Evolutionary conservation across 805 yeast species (phyloP).

Genomic region (Peterozyma toletana): DNA sequence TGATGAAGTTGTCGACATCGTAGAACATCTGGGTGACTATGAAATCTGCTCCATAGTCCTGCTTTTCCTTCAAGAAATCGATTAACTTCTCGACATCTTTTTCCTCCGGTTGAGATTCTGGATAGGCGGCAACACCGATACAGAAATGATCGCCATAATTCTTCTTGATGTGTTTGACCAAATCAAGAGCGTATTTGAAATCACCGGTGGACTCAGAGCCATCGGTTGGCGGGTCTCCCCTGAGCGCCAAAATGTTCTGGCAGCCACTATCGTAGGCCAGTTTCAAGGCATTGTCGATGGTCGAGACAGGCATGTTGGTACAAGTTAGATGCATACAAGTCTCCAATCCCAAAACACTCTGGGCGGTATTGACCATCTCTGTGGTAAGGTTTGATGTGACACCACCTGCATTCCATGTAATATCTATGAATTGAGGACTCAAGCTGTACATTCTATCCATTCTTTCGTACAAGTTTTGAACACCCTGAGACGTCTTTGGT

Average conservation of each 20-base stretch:
- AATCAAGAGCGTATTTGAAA: conserved; percentile 82
- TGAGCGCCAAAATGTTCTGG: conserved; percentile 85
- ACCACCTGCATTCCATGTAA: conserved; percentile 99
- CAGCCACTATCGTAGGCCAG: conserved; percentile 90
- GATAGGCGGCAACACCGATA: conserved; percentile 96
- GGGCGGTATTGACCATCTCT: conserved; percentile 88
- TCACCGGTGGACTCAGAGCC: conserved; percentile 75
- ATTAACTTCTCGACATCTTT: conserved; percentile 44
- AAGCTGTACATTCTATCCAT: conserved; percentile 96
- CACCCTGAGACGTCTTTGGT: conserved; percentile 96
- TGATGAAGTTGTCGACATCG: conserved; percentile 77
- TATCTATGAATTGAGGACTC: conserved; percentile 87
- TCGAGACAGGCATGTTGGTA: conserved; percentile 80
- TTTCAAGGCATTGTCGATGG: conserved; percentile 78
- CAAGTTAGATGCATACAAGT: conserved; percentile 98
- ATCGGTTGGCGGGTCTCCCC: conserved; percentile 91
- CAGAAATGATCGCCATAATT: conserved; percentile 85
- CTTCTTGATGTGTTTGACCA: conserved; percentile 65
- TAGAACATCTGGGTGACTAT: conserved; percentile 96
- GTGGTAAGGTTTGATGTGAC: conserved; percentile 75
- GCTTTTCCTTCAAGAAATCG: conserved; percentile 70
- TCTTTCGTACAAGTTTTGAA: conserved; percentile 90
- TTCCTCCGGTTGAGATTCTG: conserved; percentile 96
- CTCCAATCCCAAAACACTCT: conserved; percentile 83
- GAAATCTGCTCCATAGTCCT: conserved; percentile 92